Evolutionary conservation across 1,284 basidiomycete genomes (phyloP).

Genomic region (Pseudozyma thailandica): DNA sequence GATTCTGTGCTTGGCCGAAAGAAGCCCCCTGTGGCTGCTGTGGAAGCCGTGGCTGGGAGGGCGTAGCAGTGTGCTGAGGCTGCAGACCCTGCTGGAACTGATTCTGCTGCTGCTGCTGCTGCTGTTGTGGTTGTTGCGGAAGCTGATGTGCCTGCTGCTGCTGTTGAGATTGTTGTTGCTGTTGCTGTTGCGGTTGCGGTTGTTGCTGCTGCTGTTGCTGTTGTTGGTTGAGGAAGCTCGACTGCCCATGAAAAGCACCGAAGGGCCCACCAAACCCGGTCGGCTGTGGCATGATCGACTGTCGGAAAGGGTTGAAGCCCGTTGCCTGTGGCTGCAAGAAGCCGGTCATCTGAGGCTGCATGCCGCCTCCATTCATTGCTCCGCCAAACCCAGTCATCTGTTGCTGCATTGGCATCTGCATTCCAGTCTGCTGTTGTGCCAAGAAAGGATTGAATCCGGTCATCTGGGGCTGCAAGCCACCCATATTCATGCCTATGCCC

Average conservation of each 20-base stretch:
- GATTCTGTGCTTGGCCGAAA: constrained; percentile 12
- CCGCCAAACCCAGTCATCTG: constrained; percentile 73
- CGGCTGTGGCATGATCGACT: constrained; percentile 60
- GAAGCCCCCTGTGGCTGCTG: constrained; percentile 16
- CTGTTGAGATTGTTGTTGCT: constrained; percentile 15
- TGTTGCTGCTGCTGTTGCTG: constrained; percentile 39
- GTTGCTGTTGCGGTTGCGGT: constrained; percentile 32
- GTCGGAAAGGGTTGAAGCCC: constrained; percentile 79
- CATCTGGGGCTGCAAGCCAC: constrained; percentile 65
- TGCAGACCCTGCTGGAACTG: constrained; percentile 27
- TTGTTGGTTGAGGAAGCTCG: constrained; percentile 29
- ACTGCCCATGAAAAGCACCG: constrained; percentile 33
- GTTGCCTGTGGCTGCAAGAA: constrained; percentile 78
- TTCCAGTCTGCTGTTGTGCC: constrained; percentile 48
- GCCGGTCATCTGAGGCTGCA: constrained; percentile 67
- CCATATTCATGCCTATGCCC: constrained; percentile 29
- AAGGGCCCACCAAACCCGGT: constrained; percentile 46
- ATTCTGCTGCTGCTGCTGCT: constrained; percentile 27
- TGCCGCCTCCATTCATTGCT: not conserved
- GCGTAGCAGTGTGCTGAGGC: constrained; percentile 46
- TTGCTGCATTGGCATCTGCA: constrained; percentile 69
- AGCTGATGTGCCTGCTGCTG: constrained; percentile 25
- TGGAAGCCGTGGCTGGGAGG: constrained; percentile 37
- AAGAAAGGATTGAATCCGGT: constrained; percentile 71
- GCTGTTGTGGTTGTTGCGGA: constrained; percentile 19